Conservation (phyloP, 768 basidiomycete species). For the Candolleomyces efflorescens region DNA sequence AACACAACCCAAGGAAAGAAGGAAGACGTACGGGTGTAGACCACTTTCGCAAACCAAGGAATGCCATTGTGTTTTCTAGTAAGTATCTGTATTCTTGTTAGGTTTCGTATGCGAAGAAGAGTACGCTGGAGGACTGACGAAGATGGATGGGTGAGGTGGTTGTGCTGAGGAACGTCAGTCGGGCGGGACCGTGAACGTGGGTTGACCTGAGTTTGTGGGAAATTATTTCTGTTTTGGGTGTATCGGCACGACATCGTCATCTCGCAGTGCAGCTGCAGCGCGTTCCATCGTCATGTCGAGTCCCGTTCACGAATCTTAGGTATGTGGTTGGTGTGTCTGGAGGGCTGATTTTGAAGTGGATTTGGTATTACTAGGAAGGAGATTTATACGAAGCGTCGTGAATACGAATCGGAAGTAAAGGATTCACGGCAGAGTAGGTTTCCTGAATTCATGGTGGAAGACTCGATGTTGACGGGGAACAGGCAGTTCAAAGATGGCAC, state of each 20-base stretch:
- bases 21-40: constrained; percentile 72
- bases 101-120: background rate
- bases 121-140: background rate
- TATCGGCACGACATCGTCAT: background rate
- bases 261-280: background rate
- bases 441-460: too few relatives aligned
- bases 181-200: constrained; percentile 36
- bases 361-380: too few relatives aligned
- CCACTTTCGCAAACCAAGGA: constrained; percentile 80
- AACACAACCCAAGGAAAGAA: too few relatives aligned
- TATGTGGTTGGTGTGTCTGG: too few relatives aligned
- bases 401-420: too few relatives aligned
- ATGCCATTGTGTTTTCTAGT: constrained; percentile 49
- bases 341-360: too few relatives aligned
- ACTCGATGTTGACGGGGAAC: background rate
- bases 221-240: constrained; percentile 7
- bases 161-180: constrained; percentile 27
- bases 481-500: too few relatives aligned
- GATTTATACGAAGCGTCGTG: too few relatives aligned
- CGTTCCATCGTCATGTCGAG: background rate
- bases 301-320: background rate
- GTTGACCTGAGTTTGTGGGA: constrained; percentile 27
- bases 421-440: too few relatives aligned
- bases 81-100: constrained; percentile 3
- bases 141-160: constrained; percentile 14